These are phyloP conservation scores for Fraxinus cuspidata DNA, from an alignment of 257 asterid genomes.

Conservation along the genomic window DNA sequence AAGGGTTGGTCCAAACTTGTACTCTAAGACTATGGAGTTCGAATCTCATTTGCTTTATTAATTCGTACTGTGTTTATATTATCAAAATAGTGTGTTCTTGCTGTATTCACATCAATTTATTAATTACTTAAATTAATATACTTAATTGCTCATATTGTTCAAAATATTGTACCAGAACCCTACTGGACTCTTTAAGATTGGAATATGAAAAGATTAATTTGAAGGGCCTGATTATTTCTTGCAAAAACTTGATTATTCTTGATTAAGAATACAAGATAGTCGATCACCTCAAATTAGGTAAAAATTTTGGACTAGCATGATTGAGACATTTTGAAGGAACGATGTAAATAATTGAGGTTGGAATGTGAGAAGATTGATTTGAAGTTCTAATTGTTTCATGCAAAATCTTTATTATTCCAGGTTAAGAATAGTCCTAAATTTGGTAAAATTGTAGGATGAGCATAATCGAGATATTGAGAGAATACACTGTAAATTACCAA, in stretches of 20 bases:
- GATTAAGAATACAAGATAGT: too few relatives aligned
- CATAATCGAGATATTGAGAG: too few relatives aligned
- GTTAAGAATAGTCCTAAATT: too few relatives aligned
- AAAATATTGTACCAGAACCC: not conserved
- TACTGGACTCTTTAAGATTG: not conserved
- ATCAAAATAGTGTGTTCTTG: constrained; percentile 19
- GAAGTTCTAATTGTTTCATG: not conserved
- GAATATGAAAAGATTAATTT: constrained; percentile 2
- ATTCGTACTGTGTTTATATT: not conserved
- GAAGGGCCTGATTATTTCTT: not conserved
- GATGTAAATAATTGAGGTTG: too few relatives aligned
- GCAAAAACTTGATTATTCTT: constrained; percentile 6
- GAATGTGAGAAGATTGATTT: not conserved
- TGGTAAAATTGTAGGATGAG: too few relatives aligned
- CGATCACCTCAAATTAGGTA: not conserved
- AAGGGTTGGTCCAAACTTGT: constrained; percentile 32
- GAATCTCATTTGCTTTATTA: constrained; percentile 26
- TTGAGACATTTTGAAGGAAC: not conserved
- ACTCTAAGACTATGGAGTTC: constrained; percentile 30
- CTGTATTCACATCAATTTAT: constrained; percentile 17
- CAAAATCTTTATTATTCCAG: too few relatives aligned
- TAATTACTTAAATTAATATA: too few relatives aligned
- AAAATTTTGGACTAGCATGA: too few relatives aligned
- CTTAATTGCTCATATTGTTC: too few relatives aligned
- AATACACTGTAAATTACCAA: too few relatives aligned